A percentile compares a stretch with the other conserved stretches of the same genome.
phyloP scores from a whole-genome alignment of 2,329 filamentous ascomycete species.

The Dactylellina haptotyla region DNA sequence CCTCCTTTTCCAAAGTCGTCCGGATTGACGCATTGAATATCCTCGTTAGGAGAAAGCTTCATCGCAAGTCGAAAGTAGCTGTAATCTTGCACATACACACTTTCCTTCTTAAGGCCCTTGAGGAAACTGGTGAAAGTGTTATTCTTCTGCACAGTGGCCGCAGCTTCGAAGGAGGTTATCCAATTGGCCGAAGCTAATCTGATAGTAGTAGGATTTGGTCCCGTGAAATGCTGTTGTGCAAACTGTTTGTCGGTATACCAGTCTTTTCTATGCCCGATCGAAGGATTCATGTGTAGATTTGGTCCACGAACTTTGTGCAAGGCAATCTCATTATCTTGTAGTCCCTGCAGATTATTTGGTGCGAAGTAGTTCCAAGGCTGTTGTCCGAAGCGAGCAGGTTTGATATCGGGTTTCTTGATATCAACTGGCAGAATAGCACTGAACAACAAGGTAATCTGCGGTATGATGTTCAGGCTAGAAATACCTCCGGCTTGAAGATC shows the following conservation, averaged over 20 bases:
- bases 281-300: constrained; percentile 57
- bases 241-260: constrained; percentile 61
- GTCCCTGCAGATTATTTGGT: no score
- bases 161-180: constrained; percentile 53
- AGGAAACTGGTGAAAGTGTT: constrained; percentile 35
- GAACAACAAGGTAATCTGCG: no score
- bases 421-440: no score
- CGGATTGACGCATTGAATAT: no score
- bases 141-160: constrained; percentile 34
- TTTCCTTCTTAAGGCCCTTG: constrained; percentile 40
- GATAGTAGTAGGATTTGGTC: constrained; percentile 59
- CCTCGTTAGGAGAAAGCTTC: not conserved
- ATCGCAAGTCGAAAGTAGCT: constrained; percentile 57
- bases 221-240: constrained; percentile 62
- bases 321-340: no score
- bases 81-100: constrained; percentile 57
- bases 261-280: constrained; percentile 54
- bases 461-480: no score
- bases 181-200: constrained; percentile 47
- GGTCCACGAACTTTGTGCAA: no score
- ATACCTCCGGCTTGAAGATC: no score
- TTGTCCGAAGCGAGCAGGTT: no score
- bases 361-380: no score
- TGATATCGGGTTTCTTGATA: no score
- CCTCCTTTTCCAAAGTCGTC: no score